Evolutionary conservation across 805 yeast species (phyloP).

Genomic region (Suhomyces faveliae): DNA sequence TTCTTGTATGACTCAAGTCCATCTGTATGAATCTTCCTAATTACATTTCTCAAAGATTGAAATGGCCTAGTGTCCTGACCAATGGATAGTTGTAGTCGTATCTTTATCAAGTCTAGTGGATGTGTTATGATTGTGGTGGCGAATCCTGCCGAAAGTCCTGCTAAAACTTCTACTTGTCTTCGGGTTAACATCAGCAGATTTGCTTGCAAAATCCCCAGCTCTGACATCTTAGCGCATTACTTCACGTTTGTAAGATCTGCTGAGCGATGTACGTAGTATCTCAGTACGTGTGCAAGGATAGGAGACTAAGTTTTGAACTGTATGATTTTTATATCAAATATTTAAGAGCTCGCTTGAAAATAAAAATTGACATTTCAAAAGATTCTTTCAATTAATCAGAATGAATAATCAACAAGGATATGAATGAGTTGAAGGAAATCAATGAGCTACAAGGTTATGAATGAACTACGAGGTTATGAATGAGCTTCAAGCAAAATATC

Average conservation of each 20-base stretch:
- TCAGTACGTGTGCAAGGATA: not conserved
- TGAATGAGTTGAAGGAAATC: not conserved
- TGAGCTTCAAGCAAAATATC: not conserved
- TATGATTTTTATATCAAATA: not conserved
- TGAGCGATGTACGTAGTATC: not conserved
- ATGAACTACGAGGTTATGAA: too few relatives aligned
- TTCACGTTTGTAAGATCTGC: not conserved
- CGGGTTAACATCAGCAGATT: constrained; percentile 4
- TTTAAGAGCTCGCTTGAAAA: not conserved
- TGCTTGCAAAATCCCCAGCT: not conserved
- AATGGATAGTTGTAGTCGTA: constrained; percentile 65
- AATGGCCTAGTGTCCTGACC: constrained; percentile 16
- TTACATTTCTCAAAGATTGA: constrained; percentile 18
- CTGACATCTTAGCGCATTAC: not conserved
- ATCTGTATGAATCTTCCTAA: constrained; percentile 19
- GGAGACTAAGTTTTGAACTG: not conserved
- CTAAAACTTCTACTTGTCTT: constrained; percentile 52
- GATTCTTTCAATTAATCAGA: not conserved
- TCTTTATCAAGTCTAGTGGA: constrained; percentile 84
- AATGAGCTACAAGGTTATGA: not conserved
- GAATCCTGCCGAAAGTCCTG: constrained; percentile 82
- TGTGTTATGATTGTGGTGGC: constrained; percentile 79
- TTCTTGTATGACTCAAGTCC: constrained; percentile 15
- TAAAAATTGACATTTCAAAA: not conserved
- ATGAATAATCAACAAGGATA: not conserved